A percentile compares a stretch with the other conserved stretches of the same genome.
Conservation (phyloP, 305 asterid species). For the Coffea humblotiana region DNA sequence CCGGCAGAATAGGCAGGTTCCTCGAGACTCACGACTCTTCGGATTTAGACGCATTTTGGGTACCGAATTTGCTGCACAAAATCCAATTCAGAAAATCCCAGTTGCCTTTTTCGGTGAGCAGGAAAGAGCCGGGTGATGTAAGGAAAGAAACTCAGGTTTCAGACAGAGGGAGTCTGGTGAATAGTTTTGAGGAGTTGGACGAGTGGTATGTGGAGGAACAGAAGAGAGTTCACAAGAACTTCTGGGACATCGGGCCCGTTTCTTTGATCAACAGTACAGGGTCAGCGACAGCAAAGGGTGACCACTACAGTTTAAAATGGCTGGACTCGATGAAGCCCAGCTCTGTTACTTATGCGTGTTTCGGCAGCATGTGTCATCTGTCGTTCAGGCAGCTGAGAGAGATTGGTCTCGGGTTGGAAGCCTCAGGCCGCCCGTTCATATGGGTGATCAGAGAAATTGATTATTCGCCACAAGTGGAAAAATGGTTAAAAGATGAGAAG, state of each 20-base stretch:
- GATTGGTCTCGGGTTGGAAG: conserved; percentile 51
- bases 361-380: conserved; percentile 52
- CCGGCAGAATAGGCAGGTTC: conserved; percentile 14
- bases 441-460: conserved; percentile 46
- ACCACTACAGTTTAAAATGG: conserved; percentile 31
- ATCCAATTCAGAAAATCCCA: conserved; percentile 32
- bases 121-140: neutral
- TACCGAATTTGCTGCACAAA: conserved; percentile 37
- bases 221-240: conserved; percentile 16
- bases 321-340: conserved; percentile 35
- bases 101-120: conserved; percentile 23
- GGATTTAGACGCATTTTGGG: conserved; percentile 19
- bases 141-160: conserved; percentile 8
- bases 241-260: conserved; percentile 55
- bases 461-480: conserved; percentile 23
- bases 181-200: conserved; percentile 50
- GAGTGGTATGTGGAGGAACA: conserved; percentile 29
- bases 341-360: conserved; percentile 46
- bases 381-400: conserved; percentile 42
- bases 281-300: conserved; percentile 29
- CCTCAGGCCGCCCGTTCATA: conserved; percentile 43
- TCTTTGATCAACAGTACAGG: conserved; percentile 27
- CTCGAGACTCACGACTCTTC: conserved; percentile 8
- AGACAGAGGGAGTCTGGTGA: conserved; percentile 38
- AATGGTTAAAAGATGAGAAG: conserved; percentile 43